Evolutionary conservation across 2,329 filamentous ascomycete species (phyloP).

Genomic region (Aciculosporium take): DNA sequence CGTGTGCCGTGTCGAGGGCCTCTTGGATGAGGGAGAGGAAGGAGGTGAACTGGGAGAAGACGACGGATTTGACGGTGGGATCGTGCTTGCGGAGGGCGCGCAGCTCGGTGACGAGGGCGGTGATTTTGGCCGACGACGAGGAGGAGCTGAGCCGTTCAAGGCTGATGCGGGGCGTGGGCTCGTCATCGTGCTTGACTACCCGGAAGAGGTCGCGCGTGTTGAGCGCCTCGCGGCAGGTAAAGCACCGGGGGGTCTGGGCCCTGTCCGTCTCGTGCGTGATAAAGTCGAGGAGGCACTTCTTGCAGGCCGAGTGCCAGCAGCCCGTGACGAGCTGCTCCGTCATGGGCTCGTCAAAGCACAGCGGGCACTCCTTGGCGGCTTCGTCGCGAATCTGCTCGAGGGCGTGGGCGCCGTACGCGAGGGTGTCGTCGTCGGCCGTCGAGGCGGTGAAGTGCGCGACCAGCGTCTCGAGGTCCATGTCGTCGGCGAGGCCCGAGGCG

Average conservation of each 20-base stretch:
- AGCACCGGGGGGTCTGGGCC: constrained; percentile 64
- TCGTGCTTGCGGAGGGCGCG: constrained; percentile 50
- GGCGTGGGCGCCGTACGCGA: constrained; percentile 65
- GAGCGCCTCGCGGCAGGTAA: constrained; percentile 76
- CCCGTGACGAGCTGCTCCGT: constrained; percentile 84
- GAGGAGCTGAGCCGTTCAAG: constrained; percentile 46
- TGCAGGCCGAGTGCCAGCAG: constrained; percentile 96
- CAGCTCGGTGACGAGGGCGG: constrained; percentile 62
- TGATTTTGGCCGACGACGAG: constrained; percentile 78
- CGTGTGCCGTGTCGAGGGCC: constrained; percentile 55
- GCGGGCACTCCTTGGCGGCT: constrained; percentile 76
- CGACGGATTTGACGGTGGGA: constrained; percentile 68
- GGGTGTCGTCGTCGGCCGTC: constrained; percentile 48
- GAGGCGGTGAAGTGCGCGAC: constrained; percentile 70
- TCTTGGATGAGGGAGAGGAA: constrained; percentile 86
- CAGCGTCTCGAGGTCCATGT: constrained; percentile 85
- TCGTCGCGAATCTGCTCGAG: constrained; percentile 86
- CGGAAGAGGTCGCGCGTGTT: constrained; percentile 80
- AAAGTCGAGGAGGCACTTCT: constrained; percentile 78
- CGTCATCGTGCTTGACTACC: constrained; percentile 66
- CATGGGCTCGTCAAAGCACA: constrained; percentile 94
- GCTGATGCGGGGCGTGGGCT: constrained; percentile 36
- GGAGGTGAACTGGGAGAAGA: constrained; percentile 96
- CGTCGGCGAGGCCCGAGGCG: constrained; percentile 70
- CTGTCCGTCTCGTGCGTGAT: constrained; percentile 77